A percentile compares a stretch with the other conserved stretches of the same genome.
phyloP scores from a whole-genome alignment of 768 basidiomycete species.

The Cystofilobasidium bisporidii region DNA sequence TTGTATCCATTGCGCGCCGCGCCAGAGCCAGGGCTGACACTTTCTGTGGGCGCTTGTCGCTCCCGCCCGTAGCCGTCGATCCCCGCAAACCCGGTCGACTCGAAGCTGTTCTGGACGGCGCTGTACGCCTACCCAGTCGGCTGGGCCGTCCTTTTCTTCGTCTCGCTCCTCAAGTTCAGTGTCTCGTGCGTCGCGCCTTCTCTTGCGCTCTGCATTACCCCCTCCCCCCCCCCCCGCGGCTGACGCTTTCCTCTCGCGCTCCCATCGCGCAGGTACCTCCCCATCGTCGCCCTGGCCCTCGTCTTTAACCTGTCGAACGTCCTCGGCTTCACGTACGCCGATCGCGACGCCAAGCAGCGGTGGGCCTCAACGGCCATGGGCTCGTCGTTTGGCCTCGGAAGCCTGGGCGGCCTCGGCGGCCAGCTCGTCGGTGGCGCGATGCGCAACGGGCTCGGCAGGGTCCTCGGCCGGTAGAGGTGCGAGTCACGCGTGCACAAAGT shows the following conservation, averaged over 20 bases:
- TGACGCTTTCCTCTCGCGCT: background rate
- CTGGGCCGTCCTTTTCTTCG: constrained; percentile 77
- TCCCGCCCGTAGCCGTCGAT: constrained; percentile 18
- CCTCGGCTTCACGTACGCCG: constrained; percentile 79
- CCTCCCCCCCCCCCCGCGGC: background rate
- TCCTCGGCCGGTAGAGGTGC: constrained; percentile 48
- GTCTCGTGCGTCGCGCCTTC: constrained; percentile 55
- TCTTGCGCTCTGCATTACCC: background rate
- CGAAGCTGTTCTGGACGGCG: constrained; percentile 52
- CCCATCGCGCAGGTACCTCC: constrained; percentile 62
- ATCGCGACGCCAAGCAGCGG: constrained; percentile 82
- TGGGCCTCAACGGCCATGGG: constrained; percentile 67
- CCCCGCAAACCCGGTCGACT: constrained; percentile 28
- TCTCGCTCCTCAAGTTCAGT: constrained; percentile 80
- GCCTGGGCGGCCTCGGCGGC: constrained; percentile 72
- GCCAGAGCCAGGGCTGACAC: background rate
- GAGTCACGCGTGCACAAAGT: too few species aligned
- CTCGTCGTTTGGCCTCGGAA: constrained; percentile 60
- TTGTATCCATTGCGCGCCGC: background rate
- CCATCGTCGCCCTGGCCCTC: constrained; percentile 84
- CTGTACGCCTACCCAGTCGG: constrained; percentile 79
- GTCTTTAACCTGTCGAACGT: constrained; percentile 94
- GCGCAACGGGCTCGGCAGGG: constrained; percentile 65
- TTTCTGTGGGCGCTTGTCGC: background rate
- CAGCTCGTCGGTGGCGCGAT: constrained; percentile 73